These are phyloP conservation scores for Phytophthora europaea DNA, from an alignment of 352 stramenopile species.

Conservation along the genomic window DNA sequence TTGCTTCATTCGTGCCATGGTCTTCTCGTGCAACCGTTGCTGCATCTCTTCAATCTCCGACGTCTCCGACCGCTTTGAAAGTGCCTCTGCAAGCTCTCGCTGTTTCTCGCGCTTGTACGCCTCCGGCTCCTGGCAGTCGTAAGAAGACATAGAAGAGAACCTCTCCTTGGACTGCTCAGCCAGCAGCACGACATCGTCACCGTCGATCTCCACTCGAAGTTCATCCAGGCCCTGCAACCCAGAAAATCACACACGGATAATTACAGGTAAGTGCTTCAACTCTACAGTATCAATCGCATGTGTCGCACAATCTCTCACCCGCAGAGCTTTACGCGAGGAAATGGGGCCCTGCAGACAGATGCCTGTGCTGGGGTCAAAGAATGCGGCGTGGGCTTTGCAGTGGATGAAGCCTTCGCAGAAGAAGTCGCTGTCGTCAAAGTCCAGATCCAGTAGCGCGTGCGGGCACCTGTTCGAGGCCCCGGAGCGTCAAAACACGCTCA, in stretches of 20 bases:
- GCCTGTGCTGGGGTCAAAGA: conserved; percentile 83
- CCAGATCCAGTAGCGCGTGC: conserved; percentile 77
- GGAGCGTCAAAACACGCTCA: conserved; percentile 10
- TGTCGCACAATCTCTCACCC: conserved; percentile 29
- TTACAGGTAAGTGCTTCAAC: conserved; percentile 1
- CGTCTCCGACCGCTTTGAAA: conserved; percentile 46
- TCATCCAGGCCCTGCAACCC: conserved; percentile 44
- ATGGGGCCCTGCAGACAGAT: conserved; percentile 73
- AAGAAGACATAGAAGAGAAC: conserved; percentile 23
- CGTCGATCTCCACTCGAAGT: conserved; percentile 55
- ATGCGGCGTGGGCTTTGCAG: conserved; percentile 84
- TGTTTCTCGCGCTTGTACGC: conserved; percentile 58
- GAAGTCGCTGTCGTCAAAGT: conserved; percentile 86
- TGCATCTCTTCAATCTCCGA: conserved; percentile 65
- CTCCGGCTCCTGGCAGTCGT: conserved; percentile 34
- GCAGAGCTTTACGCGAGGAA: conserved; percentile 47
- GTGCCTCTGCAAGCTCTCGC: conserved; percentile 46
- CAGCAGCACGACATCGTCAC: conserved; percentile 54
- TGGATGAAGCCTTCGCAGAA: conserved; percentile 83
- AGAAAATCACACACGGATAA: neutral
- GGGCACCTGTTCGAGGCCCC: conserved; percentile 49
- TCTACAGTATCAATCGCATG: neutral
- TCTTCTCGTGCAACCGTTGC: conserved; percentile 61
- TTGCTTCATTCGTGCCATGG: conserved; percentile 57
- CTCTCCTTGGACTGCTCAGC: conserved; percentile 16